These are phyloP conservation scores for Didymellaceae sp. DNA, from an alignment of 2,329 filamentous ascomycete species.

Conservation along the genomic window DNA sequence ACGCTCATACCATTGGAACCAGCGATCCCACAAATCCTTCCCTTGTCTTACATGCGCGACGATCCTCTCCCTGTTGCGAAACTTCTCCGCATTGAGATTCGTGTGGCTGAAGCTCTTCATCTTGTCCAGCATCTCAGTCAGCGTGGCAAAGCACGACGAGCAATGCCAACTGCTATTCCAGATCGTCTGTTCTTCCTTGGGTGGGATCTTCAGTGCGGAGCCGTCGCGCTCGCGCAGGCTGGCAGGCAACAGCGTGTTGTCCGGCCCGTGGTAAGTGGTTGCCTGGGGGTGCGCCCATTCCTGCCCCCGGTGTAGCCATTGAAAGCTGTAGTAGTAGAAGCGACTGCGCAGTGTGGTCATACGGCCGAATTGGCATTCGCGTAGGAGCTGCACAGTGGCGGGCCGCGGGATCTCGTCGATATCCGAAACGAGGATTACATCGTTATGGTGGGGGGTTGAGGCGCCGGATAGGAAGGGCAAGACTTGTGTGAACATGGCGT, in stretches of 20 bases:
- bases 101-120: conserved; percentile 17
- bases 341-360: conserved; percentile 8
- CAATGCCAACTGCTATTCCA: conserved; percentile 13
- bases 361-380: conserved; percentile 15
- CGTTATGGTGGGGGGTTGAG: conserved; percentile 54
- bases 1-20: conserved; percentile 13
- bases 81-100: conserved; percentile 14
- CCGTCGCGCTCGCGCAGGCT: conserved; percentile 12
- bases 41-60: conserved; percentile 6
- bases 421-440: conserved; percentile 66
- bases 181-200: conserved; percentile 3
- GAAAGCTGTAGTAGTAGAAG: conserved; percentile 18
- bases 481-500: conserved; percentile 65
- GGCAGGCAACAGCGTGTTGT: conserved; percentile 2
- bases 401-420: conserved; percentile 64
- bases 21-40: conserved; percentile 14
- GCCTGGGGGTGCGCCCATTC: conserved; percentile 11
- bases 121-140: conserved; percentile 9
- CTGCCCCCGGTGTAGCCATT: conserved; percentile 12
- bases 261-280: conserved; percentile 10
- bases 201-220: background rate
- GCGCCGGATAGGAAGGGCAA: conserved; percentile 57
- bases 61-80: conserved; percentile 7
- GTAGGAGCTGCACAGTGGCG: conserved; percentile 13
- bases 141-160: conserved; percentile 12